These are phyloP conservation scores for Fusarium albosuccineum DNA, from an alignment of 2,329 filamentous ascomycete species.

Conservation along the genomic window DNA sequence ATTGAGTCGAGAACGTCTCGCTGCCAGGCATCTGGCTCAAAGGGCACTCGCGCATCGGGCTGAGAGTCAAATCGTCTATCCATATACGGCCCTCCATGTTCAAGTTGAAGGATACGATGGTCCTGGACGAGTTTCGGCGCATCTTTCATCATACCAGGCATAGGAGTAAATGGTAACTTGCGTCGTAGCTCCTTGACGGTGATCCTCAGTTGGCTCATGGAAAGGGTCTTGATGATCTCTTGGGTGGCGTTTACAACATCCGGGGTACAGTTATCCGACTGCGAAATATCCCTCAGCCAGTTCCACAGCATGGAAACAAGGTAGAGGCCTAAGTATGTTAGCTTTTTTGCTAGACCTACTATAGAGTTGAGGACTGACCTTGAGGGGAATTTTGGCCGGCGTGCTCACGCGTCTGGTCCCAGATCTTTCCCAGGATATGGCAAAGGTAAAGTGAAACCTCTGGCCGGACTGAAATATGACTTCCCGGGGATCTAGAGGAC, in stretches of 20 bases:
- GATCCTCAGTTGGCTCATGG: conserved; percentile 18
- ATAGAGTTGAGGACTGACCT: background rate
- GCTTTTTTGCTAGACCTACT: background rate
- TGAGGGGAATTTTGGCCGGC: background rate
- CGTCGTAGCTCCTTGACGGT: conserved; percentile 2
- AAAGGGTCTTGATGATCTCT: conserved; percentile 19
- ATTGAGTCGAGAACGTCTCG: conserved; percentile 79
- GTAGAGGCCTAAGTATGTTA: conserved; percentile 32
- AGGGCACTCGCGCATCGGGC: conserved; percentile 75
- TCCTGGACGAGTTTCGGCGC: conserved; percentile 1
- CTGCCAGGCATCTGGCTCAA: conserved; percentile 84
- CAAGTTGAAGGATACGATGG: conserved; percentile 69
- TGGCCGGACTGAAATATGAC: background rate
- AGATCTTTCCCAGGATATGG: background rate
- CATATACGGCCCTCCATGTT: conserved; percentile 78
- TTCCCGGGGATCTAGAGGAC: background rate
- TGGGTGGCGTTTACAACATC: conserved; percentile 26
- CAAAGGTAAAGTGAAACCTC: background rate
- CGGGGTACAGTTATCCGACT: conserved; percentile 22
- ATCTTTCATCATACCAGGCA: background rate
- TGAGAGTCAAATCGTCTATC: conserved; percentile 79
- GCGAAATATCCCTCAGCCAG: conserved; percentile 36
- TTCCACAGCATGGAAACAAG: conserved; percentile 44
- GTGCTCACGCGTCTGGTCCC: background rate
- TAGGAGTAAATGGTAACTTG: conserved; percentile 20